Evolutionary conservation across 352 stramenopile genomes (phyloP).

Genomic region (Phytophthora cryptogea): DNA sequence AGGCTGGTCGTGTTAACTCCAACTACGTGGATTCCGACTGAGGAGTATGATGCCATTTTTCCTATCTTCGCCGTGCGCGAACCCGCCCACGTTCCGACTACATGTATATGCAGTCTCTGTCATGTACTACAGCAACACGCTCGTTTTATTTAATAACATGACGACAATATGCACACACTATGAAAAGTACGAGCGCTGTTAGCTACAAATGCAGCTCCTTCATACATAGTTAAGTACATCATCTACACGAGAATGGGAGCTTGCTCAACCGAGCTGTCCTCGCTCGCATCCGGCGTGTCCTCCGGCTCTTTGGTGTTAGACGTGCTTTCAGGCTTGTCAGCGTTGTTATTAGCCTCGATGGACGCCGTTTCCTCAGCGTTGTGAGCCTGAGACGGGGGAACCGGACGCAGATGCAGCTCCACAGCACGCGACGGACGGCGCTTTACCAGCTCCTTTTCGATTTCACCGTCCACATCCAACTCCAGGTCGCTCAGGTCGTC

Average conservation of each 20-base stretch:
- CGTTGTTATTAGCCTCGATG: slow-evolving; percentile 12
- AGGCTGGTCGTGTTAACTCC: slow-evolving; percentile 61
- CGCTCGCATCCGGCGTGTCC: slow-evolving; percentile 16
- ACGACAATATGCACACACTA: slow-evolving; percentile 19
- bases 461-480: slow-evolving; percentile 73
- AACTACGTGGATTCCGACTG: slow-evolving; percentile 60
- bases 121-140: slow-evolving; percentile 38
- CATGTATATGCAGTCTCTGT: slow-evolving; percentile 6
- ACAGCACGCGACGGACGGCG: slow-evolving; percentile 52
- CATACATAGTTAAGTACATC: background rate
- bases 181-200: slow-evolving; percentile 16
- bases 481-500: slow-evolving; percentile 59
- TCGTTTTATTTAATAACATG: slow-evolving; percentile 46
- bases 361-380: slow-evolving; percentile 3
- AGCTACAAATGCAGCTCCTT: slow-evolving; percentile 11
- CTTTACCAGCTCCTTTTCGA: slow-evolving; percentile 66
- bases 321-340: slow-evolving; percentile 20
- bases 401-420: slow-evolving; percentile 24
- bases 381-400: slow-evolving; percentile 16
- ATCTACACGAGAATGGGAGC: slow-evolving; percentile 24
- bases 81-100: slow-evolving; percentile 15
- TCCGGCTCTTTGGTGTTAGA: slow-evolving; percentile 21
- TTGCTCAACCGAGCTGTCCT: slow-evolving; percentile 15
- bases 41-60: slow-evolving; percentile 1
- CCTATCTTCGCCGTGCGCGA: slow-evolving; percentile 7